Conservation (phyloP, 2,329 filamentous ascomycete species). For the Sclerotinia borealis region DNA sequence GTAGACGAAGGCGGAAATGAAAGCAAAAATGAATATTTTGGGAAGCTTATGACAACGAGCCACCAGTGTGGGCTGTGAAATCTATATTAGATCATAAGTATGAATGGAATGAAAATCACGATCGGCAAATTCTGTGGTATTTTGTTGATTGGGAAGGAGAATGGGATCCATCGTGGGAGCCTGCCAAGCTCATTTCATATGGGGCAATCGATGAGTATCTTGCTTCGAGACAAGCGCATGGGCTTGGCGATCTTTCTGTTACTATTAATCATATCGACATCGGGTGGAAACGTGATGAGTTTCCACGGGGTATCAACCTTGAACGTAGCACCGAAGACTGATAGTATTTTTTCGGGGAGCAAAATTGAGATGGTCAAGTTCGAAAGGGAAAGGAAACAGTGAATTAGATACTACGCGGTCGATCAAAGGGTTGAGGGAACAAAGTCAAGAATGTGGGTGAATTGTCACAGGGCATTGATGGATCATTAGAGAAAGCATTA, state of each 20-base stretch:
- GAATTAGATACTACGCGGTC: neutral
- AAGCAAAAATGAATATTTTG: slow-evolving; percentile 6
- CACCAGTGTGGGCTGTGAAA: slow-evolving; percentile 17
- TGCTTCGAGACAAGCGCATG: slow-evolving; percentile 5
- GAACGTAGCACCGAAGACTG: neutral
- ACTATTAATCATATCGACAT: neutral
- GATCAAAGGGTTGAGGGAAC: neutral
- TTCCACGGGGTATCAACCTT: neutral
- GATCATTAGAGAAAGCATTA: neutral
- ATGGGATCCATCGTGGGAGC: slow-evolving; percentile 26
- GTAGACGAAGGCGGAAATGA: neutral
- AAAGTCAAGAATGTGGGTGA: neutral
- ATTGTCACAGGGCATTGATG: neutral
- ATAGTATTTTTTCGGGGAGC: neutral
- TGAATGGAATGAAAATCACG: neutral
- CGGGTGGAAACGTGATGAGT: neutral
- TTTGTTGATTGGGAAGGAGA: slow-evolving; percentile 28
- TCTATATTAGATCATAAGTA: slow-evolving; percentile 22
- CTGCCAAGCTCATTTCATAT: slow-evolving; percentile 19
- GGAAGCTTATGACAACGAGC: neutral
- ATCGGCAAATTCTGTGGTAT: slow-evolving; percentile 18
- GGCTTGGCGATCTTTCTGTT: neutral
- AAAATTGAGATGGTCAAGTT: neutral
- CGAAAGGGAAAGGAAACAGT: neutral
- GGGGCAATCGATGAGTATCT: slow-evolving; percentile 14